These are phyloP conservation scores for Rhodofomes roseus DNA, from an alignment of 1,284 basidiomycete species.

Conservation along the genomic window DNA sequence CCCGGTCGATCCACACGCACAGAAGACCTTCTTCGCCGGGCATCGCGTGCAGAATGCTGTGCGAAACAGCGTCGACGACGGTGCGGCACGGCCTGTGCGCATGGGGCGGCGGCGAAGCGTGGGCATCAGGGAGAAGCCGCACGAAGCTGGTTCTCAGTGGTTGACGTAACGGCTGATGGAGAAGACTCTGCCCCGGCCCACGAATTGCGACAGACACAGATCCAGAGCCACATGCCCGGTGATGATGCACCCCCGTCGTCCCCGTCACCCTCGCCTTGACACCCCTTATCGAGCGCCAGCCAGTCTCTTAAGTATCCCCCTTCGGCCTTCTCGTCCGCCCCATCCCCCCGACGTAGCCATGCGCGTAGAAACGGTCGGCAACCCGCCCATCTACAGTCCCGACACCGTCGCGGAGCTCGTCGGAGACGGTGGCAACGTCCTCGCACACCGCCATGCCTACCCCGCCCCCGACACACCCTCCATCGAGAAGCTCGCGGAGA, in stretches of 20 bases:
- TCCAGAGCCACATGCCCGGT: too few species aligned
- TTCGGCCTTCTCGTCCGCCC: background rate
- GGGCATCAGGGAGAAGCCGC: too few species aligned
- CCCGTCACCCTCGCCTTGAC: background rate
- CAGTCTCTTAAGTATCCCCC: background rate
- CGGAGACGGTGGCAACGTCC: background rate
- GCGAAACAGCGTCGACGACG: background rate
- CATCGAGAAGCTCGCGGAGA: background rate
- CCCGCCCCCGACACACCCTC: background rate
- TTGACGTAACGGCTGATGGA: slow-evolving; percentile 1
- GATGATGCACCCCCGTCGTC: background rate
- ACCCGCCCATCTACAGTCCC: background rate
- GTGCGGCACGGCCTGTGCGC: background rate
- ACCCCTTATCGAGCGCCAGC: background rate
- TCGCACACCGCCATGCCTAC: background rate
- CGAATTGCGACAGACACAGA: too few species aligned
- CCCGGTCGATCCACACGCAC: too few species aligned
- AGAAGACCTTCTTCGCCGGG: background rate
- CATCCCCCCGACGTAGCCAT: background rate
- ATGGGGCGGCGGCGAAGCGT: background rate
- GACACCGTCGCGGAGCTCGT: background rate
- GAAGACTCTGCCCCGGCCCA: background rate
- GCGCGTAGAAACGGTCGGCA: background rate
- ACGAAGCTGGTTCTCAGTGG: too few species aligned
- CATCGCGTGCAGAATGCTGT: background rate